Base-by-base conservation (phyloP, 495 filamentous ascomycete species). In the Penicillium flavigenum region DNA sequence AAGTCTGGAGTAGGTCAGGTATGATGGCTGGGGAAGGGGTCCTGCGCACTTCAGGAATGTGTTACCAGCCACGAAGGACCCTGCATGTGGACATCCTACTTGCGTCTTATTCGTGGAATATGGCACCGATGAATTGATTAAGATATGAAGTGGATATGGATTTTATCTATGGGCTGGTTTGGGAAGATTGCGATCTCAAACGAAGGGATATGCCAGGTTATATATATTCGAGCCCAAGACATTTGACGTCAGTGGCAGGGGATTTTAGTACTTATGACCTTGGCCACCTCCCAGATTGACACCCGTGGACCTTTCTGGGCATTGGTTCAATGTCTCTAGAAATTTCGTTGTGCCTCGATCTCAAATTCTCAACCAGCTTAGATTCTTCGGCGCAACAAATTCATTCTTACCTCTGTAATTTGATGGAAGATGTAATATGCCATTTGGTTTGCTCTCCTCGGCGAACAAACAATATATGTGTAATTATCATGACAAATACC, bases 61-160 rank as follows among this genome's bases (percentile, higher is more conserved):
- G 63, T 51, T 59, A 56, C 52, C 60, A 51, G 56, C 53, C 59
- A 59, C 60, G 20, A 52, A 24, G 36, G 54, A 31, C 48, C 27
- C 61, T 58, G 61, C 20, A 47, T 7, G 34, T 36, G 38, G 34
- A 41, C 1, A 20, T 20, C 19, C 10, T 10, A 32, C 16, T 5
- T 16, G 3, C 1, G 3, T 19, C 22, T 32, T 32, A 12, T 20
- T 48, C 3, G 16, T 31, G 17, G 9, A 17, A 48, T 19, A 7
- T 22, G 14, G 17, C 3, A 43, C n/a, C n/a, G 6, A 27, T 16
- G 1, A 16, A 22, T 22, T 22, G 8, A 0, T 26, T 22, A 26
- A 5, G 11, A 22, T 14, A 14, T 11, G 22, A 22, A 27, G n/a
- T 27, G 3, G 2, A 6, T 7, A 14, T 11, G 22, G 5, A 29